Base-by-base conservation (phyloP, 371 early-diverging fungal genomes). In the Rhizomucor pusillus region DNA sequence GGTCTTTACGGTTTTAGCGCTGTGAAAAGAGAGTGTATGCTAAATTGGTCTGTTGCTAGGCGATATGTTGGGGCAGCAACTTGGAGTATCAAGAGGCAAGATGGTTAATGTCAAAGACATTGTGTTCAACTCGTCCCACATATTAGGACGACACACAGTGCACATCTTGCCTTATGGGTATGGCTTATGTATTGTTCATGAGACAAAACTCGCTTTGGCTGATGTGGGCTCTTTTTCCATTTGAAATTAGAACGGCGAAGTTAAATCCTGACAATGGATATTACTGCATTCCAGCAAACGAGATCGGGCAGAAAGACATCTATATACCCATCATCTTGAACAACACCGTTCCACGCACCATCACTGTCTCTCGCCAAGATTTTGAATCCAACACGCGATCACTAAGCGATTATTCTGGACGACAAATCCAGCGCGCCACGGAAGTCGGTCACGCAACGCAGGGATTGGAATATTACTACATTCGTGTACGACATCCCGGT, bases 121-220 rank as follows among this genome's bases (percentile, higher is more conserved):
- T 18, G 50, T 73, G 3, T 60, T 54, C 20, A 65, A 78, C 35
- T 63, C 73, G 25, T 66, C 71, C 11, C 79, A 75, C 50, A 69
- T 79, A 41, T 29, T 79, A 52, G 79, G 79, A 56, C 52, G 65
- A 56, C 79, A 79, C 54, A 75, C 75, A 1, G 69, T 79, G 10
- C 73, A 71, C 54, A 73, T 79, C 36, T 62, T 79, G 48, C 79
- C 79, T 34, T 71, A 71, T 35, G 75, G 79, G 79, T 79, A 59
- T 5, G 19, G n/a, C n/a, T n/a, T n/a, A n/a, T n/a, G n/a, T n/a
- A n/a, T n/a, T n/a, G n/a, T n/a, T n/a, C n/a, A n/a, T n/a, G n/a
- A n/a, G n/a, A n/a, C n/a, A n/a, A n/a, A n/a, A n/a, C n/a, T n/a
- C n/a, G n/a, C n/a, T n/a, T n/a, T n/a, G n/a, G n/a, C n/a, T n/a